Base-by-base conservation (phyloP, 768 basidiomycete species). In the Lyophyllum semitale region DNA sequence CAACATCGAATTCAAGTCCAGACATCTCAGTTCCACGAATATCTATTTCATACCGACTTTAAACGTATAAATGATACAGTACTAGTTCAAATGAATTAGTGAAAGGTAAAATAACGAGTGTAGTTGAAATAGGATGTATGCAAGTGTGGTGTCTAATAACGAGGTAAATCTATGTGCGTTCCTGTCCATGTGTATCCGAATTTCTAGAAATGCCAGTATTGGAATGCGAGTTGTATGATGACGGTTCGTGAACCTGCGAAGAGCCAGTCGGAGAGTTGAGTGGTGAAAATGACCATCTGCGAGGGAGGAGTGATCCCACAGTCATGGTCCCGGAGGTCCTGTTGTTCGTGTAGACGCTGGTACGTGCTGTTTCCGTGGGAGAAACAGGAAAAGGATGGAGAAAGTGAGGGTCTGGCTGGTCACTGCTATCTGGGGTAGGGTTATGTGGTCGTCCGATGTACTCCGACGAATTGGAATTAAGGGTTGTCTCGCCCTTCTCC, bases 371-470 rank as follows among this genome's bases (percentile, higher is more conserved):
- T 23, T 63, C 70, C 18, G 74, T 77, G 3, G 79, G 76, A 20
- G 78, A 77, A 8, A 79, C 71, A 11, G 78, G 78, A 59, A 78
- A 80, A 2, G 80, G 73, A 29, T 76, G 74, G 25, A 76, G 71
- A 51, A 79, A 53, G 26, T 69, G 51, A 1, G 77, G 71, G 54
- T 81, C 77, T 5, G 78, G 63, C 0, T 68, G 68, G 11, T 72
- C 50, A 47, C 74, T 77, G 35, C 74, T 72, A 38, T 81, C 75
- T 18, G 84, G 83, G 0, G 83, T 84, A 1, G 84, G 82, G 53
- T 85, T 84, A 38, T 70, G 59, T 4, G 82, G 78, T 26, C 82
- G 74, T 23, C 63, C 66, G 18, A 64, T 57, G 22, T 53, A 54
- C 20, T 55, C 58, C 32, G 40, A 58, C 35, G 42, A 65, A 55